Evolutionary conservation across 2,329 filamentous ascomycete genomes (phyloP).

Genomic region (Penicillium griseofulvum): DNA sequence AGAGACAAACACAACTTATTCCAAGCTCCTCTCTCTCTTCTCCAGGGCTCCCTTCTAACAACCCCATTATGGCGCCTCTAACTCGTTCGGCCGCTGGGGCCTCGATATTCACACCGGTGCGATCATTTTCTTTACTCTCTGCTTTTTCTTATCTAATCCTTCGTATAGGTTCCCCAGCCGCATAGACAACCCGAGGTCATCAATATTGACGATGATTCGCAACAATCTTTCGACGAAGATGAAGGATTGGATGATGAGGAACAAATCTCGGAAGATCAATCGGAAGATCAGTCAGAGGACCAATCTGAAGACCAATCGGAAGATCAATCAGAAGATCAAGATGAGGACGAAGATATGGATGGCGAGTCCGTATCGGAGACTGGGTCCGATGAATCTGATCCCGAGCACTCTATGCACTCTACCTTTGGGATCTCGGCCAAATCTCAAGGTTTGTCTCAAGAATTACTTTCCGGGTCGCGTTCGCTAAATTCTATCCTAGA

Average conservation of each 20-base stretch:
- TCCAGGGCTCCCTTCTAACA: conserved; percentile 17
- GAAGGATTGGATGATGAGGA: conserved; percentile 26
- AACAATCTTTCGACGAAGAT: conserved; percentile 27
- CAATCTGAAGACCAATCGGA: conserved; percentile 18
- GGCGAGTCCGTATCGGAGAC: conserved; percentile 28
- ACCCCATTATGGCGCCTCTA: conserved; percentile 39
- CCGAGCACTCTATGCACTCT: conserved; percentile 18
- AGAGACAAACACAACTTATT: conserved; percentile 30
- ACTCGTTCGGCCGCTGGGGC: conserved; percentile 31
- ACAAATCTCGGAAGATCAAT: conserved; percentile 11
- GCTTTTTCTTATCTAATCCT: conserved; percentile 11
- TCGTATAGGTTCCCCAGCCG: conserved; percentile 19
- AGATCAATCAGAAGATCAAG: conserved; percentile 16
- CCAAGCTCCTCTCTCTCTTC: conserved; percentile 9
- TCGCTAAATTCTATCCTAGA: conserved; percentile 17
- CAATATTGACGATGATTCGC: conserved; percentile 39
- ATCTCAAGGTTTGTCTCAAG: conserved; percentile 15
- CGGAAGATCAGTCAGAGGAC: neutral
- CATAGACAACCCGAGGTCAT: conserved; percentile 38
- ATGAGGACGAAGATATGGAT: conserved; percentile 32
- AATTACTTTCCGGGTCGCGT: neutral
- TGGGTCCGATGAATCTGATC: conserved; percentile 30
- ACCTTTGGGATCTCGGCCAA: conserved; percentile 10
- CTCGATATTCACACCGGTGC: conserved; percentile 16
- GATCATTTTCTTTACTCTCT: conserved; percentile 1